Base-by-base conservation (phyloP, 306 rosid species). In the Acmispon strigosus region DNA sequence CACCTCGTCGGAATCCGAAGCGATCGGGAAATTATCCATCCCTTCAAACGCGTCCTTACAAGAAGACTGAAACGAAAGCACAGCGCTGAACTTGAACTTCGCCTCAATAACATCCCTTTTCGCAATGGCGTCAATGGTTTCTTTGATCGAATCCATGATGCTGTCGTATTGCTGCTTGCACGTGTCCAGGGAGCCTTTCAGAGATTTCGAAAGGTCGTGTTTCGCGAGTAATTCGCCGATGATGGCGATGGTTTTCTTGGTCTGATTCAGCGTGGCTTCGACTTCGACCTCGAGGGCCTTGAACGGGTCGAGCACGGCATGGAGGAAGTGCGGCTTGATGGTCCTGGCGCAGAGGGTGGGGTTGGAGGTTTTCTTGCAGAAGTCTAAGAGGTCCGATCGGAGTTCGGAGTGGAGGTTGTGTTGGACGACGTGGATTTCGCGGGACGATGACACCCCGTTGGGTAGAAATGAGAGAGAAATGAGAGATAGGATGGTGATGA, bases 31-130 rank as follows among this genome's bases (percentile, higher is more conserved):
- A 9, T 18, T 5, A 0, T 48, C 47, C 0, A 4, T 0, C 10
- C 53, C 59, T 5, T 73, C 15, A 16, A 79, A 79, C 3, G 18
- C 7, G n/a, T 79, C 83, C 27, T 19, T 34, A 67, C 83, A 79
- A 0, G 83, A 6, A 7, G 10, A 1, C 0, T 79, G 76, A 58
- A 1, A 73, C 0, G 83, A 79, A 2, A 79, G 0, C 2, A 79
- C 76, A 0, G 79, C 59, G 1, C 79, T 52, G 53, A 73, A 60
- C 53, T 73, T 44, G 18, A 29, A 52, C 37, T 45, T 73, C 0
- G 79, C 79, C 0, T 10, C 15, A 0, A 6, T 4, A 3, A 66
- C 8, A 16, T 79, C 45, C 0, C 8, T 13, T 1, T 8, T 34
- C 0, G 29, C 14, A 0, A 79, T 15, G 0, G 76, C 60, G 0